Evolutionary conservation across 495 filamentous ascomycete genomes (phyloP).

Genomic region (Aspergillus incahuasiensis): DNA sequence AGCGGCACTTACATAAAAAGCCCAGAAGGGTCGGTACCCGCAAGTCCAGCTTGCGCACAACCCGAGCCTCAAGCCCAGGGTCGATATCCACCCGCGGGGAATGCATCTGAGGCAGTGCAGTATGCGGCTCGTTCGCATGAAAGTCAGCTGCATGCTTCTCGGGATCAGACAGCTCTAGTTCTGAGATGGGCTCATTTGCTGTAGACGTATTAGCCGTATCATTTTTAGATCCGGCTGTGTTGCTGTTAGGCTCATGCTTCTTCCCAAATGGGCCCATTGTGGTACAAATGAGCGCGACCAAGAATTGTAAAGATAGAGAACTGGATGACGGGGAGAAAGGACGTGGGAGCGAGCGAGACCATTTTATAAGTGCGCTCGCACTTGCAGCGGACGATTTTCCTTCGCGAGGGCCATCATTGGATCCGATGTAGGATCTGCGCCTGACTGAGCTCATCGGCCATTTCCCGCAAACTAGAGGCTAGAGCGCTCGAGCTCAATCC

Average conservation of each 20-base stretch:
- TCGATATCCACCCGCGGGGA: constrained; percentile 32
- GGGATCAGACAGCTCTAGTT: constrained; percentile 22
- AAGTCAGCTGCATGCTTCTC: constrained; percentile 29
- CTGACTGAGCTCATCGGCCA: constrained; percentile 4
- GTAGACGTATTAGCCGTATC: neutral
- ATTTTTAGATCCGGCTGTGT: neutral
- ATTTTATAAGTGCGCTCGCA: constrained; percentile 13
- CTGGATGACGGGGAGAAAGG: neutral
- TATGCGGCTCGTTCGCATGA: constrained; percentile 19
- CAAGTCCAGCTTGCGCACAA: constrained; percentile 57
- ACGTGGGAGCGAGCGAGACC: neutral
- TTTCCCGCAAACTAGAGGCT: neutral
- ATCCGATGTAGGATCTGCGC: constrained; percentile 18
- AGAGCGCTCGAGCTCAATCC: neutral
- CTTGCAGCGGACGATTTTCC: constrained; percentile 15
- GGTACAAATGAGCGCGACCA: neutral
- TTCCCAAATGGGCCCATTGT: constrained; percentile 32
- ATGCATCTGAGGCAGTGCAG: constrained; percentile 19
- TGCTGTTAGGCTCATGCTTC: constrained; percentile 11
- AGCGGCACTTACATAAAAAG: constrained; percentile 44
- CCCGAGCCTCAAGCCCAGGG: constrained; percentile 49
- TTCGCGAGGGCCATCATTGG: constrained; percentile 9
- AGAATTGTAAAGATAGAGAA: neutral
- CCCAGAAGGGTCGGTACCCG: constrained; percentile 48
- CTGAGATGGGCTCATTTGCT: constrained; percentile 23